Percentiles rank a stretch among this genome's conserved stretches.
Evolutionary conservation across 108 stramenopile genomes (phyloP).

Genomic region (Nitzschia sp.): DNA sequence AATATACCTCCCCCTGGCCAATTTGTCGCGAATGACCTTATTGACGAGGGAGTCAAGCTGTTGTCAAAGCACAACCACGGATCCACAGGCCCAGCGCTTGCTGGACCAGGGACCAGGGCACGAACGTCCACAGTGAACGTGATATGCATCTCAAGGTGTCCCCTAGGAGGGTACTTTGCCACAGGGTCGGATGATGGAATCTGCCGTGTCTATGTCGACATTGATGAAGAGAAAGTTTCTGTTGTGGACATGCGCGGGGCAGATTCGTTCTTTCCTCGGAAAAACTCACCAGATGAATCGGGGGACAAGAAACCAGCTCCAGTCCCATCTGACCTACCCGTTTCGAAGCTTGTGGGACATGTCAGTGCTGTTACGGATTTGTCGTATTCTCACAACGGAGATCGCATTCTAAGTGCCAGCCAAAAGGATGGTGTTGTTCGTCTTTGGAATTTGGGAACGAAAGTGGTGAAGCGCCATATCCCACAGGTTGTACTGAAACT

Average conservation of each 20-base stretch:
- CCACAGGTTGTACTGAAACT: conserved; percentile 48
- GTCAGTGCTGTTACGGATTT: conserved; percentile 81
- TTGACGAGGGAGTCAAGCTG: conserved; percentile 74
- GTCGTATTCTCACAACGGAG: conserved; percentile 70
- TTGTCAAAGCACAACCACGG: conserved; percentile 76
- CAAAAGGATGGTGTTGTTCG: conserved; percentile 82
- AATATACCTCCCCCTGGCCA: conserved; percentile 43
- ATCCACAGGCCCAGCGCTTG: conserved; percentile 33
- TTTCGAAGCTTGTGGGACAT: conserved; percentile 71
- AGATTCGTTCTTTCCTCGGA: too few species aligned
- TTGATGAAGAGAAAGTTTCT: conserved; percentile 56
- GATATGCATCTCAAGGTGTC: conserved; percentile 84
- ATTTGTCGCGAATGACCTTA: conserved; percentile 67
- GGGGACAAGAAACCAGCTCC: neutral
- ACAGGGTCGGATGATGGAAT: conserved; percentile 91
- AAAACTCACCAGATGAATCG: too few species aligned
- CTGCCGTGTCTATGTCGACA: conserved; percentile 80
- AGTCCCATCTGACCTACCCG: conserved; percentile 33
- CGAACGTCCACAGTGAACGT: conserved; percentile 68
- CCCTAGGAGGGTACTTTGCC: conserved; percentile 80
- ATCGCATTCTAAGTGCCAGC: conserved; percentile 80
- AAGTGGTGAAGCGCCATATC: conserved; percentile 3
- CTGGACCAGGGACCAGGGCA: conserved; percentile 61
- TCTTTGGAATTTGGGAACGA: conserved; percentile 64
- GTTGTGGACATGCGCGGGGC: conserved; percentile 32